Evolutionary conservation across 768 basidiomycete species (phyloP).

Genomic region (Leccinellum rugosiceps): DNA sequence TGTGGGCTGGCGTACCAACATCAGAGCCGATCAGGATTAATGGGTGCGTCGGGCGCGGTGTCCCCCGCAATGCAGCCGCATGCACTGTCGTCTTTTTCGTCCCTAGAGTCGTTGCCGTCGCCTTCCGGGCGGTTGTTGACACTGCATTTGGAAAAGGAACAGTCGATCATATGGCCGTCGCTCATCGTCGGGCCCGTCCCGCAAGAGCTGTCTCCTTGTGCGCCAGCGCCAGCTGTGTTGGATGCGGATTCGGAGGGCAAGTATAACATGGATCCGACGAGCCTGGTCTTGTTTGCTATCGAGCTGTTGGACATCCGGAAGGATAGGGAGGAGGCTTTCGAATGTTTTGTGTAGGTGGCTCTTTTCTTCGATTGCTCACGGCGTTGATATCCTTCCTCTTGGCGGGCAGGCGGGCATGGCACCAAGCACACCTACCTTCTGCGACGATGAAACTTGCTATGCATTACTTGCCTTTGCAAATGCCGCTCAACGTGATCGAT

Average conservation of each 20-base stretch:
- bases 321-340: conserved; percentile 75
- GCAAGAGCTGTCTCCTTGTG: conserved; percentile 51
- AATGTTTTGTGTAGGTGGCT: conserved; percentile 67
- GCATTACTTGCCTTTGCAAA: conserved; percentile 63
- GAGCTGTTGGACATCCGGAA: conserved; percentile 74
- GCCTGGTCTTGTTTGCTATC: conserved; percentile 65
- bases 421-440: conserved; percentile 68
- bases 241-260: conserved; percentile 50
- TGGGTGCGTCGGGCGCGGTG: conserved; percentile 47
- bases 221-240: conserved; percentile 51
- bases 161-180: conserved; percentile 80
- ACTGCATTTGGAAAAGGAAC: conserved; percentile 75
- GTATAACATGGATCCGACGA: conserved; percentile 87
- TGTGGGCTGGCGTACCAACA: conserved; percentile 13
- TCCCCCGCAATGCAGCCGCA: conserved; percentile 55
- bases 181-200: conserved; percentile 73
- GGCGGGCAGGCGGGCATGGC: conserved; percentile 70
- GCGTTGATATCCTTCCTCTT: neutral
- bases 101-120: conserved; percentile 51
- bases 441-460: conserved; percentile 76
- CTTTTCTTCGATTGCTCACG: neutral
- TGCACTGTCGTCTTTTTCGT: conserved; percentile 71
- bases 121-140: conserved; percentile 68
- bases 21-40: conserved; percentile 2
- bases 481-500: conserved; percentile 36